Evolutionary conservation across 2,329 filamentous ascomycete genomes (phyloP).

Genomic region (Colletotrichum musicola): DNA sequence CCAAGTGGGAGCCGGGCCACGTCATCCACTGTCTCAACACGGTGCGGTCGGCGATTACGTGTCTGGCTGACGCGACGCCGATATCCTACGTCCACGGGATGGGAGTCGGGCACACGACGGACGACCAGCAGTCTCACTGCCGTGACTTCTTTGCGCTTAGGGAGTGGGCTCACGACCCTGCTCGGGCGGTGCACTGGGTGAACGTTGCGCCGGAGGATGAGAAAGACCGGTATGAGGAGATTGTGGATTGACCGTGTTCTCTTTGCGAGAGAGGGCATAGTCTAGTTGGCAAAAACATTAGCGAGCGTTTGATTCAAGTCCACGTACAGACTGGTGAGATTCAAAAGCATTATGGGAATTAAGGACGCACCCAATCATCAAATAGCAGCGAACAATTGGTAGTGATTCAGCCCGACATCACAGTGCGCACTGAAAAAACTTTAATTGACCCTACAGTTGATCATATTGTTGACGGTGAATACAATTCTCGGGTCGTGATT

Average conservation of each 20-base stretch:
- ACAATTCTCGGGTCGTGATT: too few species aligned
- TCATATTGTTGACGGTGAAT: too few species aligned
- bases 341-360: too few species aligned
- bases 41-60: slow-evolving; percentile 19
- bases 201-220: slow-evolving; percentile 27
- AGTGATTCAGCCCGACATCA: too few species aligned
- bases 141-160: slow-evolving; percentile 31
- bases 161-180: slow-evolving; percentile 28
- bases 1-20: slow-evolving; percentile 27
- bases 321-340: too few species aligned
- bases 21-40: slow-evolving; percentile 33
- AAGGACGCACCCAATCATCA: too few species aligned
- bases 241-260: background rate
- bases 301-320: background rate
- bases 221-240: slow-evolving; percentile 22
- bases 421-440: too few species aligned
- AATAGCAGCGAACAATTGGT: too few species aligned
- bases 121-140: slow-evolving; percentile 23
- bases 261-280: too few species aligned
- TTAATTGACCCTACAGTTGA: too few species aligned
- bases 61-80: slow-evolving; percentile 23
- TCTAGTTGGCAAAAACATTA: too few species aligned
- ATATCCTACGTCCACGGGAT: slow-evolving; percentile 29
- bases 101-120: slow-evolving; percentile 32
- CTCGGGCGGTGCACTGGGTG: slow-evolving; percentile 11